A percentile compares a stretch with the other conserved stretches of the same genome.
phyloP scores from a whole-genome alignment of 371 early-diverging fungal genomes.

The Mortierella sp. region DNA sequence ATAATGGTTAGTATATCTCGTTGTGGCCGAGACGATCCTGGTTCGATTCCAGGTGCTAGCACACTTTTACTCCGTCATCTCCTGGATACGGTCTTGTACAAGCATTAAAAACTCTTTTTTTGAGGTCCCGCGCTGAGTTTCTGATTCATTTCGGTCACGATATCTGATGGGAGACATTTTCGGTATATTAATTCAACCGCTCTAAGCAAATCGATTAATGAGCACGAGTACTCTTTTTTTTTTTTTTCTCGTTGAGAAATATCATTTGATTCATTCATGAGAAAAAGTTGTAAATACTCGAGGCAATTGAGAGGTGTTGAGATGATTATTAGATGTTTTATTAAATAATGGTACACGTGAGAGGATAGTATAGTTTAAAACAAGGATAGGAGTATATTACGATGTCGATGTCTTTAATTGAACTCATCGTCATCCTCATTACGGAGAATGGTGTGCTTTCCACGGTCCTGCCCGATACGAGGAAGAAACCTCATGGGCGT shows the following conservation, averaged over 20 bases:
- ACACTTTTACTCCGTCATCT: neutral
- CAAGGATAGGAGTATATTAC: neutral
- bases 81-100: too few relatives aligned
- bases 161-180: too few relatives aligned
- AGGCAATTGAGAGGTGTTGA: too few relatives aligned
- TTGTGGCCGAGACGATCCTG: slow-evolving; percentile 23
- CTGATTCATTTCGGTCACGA: neutral
- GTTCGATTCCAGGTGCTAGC: slow-evolving; percentile 17
- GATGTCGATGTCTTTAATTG: slow-evolving; percentile 18
- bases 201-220: neutral
- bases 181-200: too few relatives aligned
- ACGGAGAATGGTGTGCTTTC: slow-evolving; percentile 46
- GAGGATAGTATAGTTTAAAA: neutral
- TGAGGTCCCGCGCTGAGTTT: neutral
- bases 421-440: slow-evolving; percentile 54
- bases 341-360: neutral
- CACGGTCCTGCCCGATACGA: slow-evolving; percentile 52
- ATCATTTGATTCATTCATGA: too few relatives aligned
- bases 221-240: neutral
- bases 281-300: too few relatives aligned
- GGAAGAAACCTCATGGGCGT: slow-evolving; percentile 55
- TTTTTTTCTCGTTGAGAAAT: too few relatives aligned
- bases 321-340: neutral
- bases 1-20: slow-evolving; percentile 21
- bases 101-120: neutral